Base-by-base conservation (phyloP, 306 rosid genomes). In the Senna tora region DNA sequence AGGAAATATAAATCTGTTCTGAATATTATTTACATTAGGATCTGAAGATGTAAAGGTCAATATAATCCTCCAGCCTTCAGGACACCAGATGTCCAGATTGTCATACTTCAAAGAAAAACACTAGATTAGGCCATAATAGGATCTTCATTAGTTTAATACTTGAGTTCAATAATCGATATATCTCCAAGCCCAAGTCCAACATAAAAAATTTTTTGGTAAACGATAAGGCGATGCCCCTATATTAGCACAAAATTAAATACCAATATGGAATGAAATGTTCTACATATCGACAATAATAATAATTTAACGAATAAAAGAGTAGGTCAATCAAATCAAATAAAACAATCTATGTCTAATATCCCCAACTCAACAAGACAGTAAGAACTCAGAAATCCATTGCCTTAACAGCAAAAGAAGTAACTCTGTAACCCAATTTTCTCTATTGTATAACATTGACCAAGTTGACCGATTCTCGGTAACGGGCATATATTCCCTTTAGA, bases 401-500 rank as follows among this genome's bases (percentile, higher is more conserved):
- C 64, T 61, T 28, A 72, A 81, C 64, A 66, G 5, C 6, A 9
- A 15, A 19, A 5, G 6, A 52, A 12, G 22, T 46, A n/a, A n/a
- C 21, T 33, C 20, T 32, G 33, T 17, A 75, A 22, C 55, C 78
- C 60, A 28, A 66, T 50, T 32, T 20, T 52, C 72, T 65, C 19
- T 28, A 10, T 53, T 38, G 11, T 2, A 50, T 10, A 68, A 32
- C 65, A 77, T 38, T 19, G 75, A 65, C 20, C 22, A 52, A 55
- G 85, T 77, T 81, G 77, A 81, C 82, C 74, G 69, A 6, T 42
- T 15, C 17, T 15, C 45, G 64, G 54, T 14, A 45, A 33, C 4
- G 13, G 11, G 15, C 10, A 67, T 67, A 34, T 9, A 16, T 28
- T 56, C 32, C 14, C 69, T 14, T 7, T 0, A 65, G 10, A 43